These are phyloP conservation scores for Fraxinus paxiana DNA, from an alignment of 305 asterid species.

Conservation along the genomic window DNA sequence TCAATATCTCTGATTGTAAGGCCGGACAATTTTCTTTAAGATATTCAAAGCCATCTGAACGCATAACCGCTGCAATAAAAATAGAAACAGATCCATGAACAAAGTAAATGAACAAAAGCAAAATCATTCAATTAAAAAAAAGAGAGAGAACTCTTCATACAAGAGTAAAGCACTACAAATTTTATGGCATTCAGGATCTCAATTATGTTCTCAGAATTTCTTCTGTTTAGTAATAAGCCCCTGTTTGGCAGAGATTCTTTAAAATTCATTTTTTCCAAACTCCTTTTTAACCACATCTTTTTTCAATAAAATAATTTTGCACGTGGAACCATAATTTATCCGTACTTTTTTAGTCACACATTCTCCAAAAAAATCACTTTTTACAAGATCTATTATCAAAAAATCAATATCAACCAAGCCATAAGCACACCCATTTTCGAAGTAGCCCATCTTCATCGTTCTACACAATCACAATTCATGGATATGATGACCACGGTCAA, in stretches of 20 bases:
- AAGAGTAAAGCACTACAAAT: neutral
- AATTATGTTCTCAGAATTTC: neutral
- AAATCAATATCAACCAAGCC: neutral
- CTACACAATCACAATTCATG: neutral
- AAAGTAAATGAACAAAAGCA: neutral
- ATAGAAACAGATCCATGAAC: conserved; percentile 8
- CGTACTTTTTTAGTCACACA: too few relatives aligned
- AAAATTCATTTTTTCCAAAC: neutral
- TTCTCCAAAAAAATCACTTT: neutral
- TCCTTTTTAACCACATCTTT: neutral
- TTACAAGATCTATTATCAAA: neutral
- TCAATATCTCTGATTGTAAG: conserved; percentile 85
- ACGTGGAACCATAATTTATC: neutral
- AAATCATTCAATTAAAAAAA: neutral
- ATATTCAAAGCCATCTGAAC: conserved; percentile 79
- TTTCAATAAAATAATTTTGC: neutral
- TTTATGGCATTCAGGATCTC: neutral
- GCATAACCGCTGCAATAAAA: conserved; percentile 75
- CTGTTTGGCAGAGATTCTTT: neutral
- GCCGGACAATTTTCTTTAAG: conserved; percentile 73
- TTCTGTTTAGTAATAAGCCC: neutral
- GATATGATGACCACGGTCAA: neutral
- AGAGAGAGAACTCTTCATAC: neutral
- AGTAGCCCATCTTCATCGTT: neutral
- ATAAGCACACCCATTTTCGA: neutral